phyloP scores from a whole-genome alignment of 805 yeast species.

The Pichia occidentalis region DNA sequence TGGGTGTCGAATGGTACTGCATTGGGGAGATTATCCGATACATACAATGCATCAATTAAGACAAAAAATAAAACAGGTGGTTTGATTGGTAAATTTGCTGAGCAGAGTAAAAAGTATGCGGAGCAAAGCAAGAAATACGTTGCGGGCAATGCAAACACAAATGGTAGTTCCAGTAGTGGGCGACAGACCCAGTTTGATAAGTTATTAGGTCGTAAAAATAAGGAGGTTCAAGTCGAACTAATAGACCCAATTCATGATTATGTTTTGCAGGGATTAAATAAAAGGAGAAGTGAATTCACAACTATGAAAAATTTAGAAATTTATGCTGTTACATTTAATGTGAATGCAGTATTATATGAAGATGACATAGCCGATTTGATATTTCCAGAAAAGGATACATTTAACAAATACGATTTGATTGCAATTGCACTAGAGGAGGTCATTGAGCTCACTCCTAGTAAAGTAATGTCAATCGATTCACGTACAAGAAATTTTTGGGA shows the following conservation, averaged over 20 bases:
- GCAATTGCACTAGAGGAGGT: conserved; percentile 87
- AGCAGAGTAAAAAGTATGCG: conserved; percentile 31
- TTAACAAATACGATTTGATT: conserved; percentile 55
- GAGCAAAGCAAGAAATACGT: conserved; percentile 13
- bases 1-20: conserved; percentile 43
- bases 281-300: conserved; percentile 35
- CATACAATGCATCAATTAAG: conserved; percentile 33
- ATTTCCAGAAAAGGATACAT: conserved; percentile 36
- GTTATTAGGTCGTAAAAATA: conserved; percentile 42
- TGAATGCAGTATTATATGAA: conserved; percentile 42
- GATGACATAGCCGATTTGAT: conserved; percentile 40
- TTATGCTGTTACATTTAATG: conserved; percentile 48
- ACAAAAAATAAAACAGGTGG: conserved; percentile 39
- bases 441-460: conserved; percentile 75
- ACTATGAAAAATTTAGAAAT: conserved; percentile 35
- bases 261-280: conserved; percentile 36
- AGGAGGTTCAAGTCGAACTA: conserved; percentile 38
- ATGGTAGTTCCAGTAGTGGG: conserved; percentile 15
- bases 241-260: conserved; percentile 52
- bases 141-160: conserved; percentile 14
- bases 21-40: conserved; percentile 34
- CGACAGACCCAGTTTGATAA: conserved; percentile 33
- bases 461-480: conserved; percentile 74
- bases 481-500: conserved; percentile 61
- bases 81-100: conserved; percentile 38